Conservation (phyloP, 2,329 filamentous ascomycete species). For the Bipolaris oryzae region DNA sequence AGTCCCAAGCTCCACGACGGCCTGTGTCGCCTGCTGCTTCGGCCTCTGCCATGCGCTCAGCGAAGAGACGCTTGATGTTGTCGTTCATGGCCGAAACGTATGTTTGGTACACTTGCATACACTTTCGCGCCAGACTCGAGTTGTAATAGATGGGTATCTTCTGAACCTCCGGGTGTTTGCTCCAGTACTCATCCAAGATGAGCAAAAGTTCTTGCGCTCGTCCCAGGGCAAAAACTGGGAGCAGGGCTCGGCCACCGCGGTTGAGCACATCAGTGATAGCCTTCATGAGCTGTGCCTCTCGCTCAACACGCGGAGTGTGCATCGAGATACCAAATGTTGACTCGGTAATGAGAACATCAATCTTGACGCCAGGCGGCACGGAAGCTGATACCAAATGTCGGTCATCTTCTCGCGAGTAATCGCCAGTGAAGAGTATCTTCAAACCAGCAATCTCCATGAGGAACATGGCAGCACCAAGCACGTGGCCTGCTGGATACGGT, state of each 20-base stretch:
- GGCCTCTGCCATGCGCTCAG: constrained; percentile 88
- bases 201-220: constrained; percentile 91
- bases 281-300: constrained; percentile 94
- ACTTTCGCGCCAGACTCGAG: constrained; percentile 90
- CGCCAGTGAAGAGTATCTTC: constrained; percentile 96
- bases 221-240: constrained; percentile 94
- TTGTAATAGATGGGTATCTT: constrained; percentile 97
- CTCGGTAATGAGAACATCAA: constrained; percentile 96
- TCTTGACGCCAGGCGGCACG: constrained; percentile 84
- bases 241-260: constrained; percentile 86
- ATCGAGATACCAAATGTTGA: constrained; percentile 96
- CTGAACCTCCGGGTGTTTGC: constrained; percentile 83
- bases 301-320: constrained; percentile 86
- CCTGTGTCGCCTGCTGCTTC: constrained; percentile 77
- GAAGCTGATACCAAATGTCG: constrained; percentile 93
- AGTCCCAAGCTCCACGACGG: constrained; percentile 92
- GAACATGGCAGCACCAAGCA: constrained; percentile 98
- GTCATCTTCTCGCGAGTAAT: constrained; percentile 96
- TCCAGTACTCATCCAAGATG: constrained; percentile 97
- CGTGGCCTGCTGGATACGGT: constrained; percentile 94
- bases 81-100: constrained; percentile 99
- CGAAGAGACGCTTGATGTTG: constrained; percentile 95
- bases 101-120: constrained; percentile 98
- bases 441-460: constrained; percentile 95
- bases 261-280: constrained; percentile 90